Percentiles rank a stretch among this genome's conserved stretches.
Conservation (phyloP, 768 basidiomycete species). For the Auriculariales sp. region DNA sequence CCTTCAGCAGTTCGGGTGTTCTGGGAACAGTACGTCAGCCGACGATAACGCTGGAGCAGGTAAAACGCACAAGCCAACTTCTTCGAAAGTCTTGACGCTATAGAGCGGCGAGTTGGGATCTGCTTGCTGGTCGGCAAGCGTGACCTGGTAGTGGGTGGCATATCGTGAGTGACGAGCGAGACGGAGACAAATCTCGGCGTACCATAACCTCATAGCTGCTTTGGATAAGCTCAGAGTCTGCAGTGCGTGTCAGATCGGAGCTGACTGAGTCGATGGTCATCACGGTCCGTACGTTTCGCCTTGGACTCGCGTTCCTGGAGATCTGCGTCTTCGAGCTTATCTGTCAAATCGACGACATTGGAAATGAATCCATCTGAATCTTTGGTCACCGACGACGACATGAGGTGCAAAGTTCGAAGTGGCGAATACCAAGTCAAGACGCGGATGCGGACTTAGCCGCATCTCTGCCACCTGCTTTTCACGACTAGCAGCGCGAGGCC, state of each 20-base stretch:
- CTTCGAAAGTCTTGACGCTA: conserved; percentile 89
- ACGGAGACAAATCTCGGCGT: conserved; percentile 12
- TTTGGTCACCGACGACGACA: not conserved
- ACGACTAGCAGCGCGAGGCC: too few relatives aligned
- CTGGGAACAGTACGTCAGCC: conserved; percentile 22
- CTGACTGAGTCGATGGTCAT: not conserved
- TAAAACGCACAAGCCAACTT: conserved; percentile 73
- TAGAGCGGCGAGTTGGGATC: conserved; percentile 93
- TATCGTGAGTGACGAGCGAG: not conserved
- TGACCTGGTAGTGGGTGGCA: too few relatives aligned
- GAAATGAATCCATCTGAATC: not conserved
- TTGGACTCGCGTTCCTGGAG: not conserved
- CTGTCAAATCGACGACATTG: not conserved
- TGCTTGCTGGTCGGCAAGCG: conserved; percentile 88
- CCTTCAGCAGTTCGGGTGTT: conserved; percentile 78
- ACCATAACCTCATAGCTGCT: conserved; percentile 78
- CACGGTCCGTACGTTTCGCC: not conserved
- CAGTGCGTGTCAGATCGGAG: not conserved
- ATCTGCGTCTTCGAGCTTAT: not conserved
- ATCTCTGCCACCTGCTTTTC: too few relatives aligned
- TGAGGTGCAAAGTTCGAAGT: too few relatives aligned
- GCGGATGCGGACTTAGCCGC: too few relatives aligned
- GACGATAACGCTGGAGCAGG: not conserved
- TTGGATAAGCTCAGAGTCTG: conserved; percentile 47
- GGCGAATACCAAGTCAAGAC: too few relatives aligned